phyloP scores from a whole-genome alignment of 2,329 filamentous ascomycete species.

The Claviceps arundinis region DNA sequence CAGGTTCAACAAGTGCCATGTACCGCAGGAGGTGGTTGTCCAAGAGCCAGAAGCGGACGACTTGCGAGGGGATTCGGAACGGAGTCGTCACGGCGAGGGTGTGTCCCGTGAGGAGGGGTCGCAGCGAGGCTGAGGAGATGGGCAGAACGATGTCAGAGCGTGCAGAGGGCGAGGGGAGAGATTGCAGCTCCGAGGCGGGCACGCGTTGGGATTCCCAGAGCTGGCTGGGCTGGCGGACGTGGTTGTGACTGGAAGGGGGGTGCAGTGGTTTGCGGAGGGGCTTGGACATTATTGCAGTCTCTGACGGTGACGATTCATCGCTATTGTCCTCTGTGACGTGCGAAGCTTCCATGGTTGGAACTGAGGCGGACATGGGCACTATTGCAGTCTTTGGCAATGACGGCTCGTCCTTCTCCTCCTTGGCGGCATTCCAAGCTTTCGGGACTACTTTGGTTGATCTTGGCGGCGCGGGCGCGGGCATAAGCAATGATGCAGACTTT shows the following conservation, averaged over 20 bases:
- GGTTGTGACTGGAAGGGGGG: constrained; percentile 8
- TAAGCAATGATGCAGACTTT: too few relatives aligned
- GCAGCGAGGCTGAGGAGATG: constrained; percentile 32
- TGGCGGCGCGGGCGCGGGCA: too few relatives aligned
- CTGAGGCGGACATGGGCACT: background rate
- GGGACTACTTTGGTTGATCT: background rate
- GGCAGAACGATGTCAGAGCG: constrained; percentile 42
- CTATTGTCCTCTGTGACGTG: background rate
- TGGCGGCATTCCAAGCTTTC: background rate
- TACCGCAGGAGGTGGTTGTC: constrained; percentile 40
- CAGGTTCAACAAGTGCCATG: constrained; percentile 40
- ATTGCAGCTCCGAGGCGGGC: constrained; percentile 32
- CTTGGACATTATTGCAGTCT: background rate
- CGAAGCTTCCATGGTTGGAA: background rate
- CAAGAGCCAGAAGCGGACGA: constrained; percentile 51
- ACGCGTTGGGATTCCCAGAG: constrained; percentile 34
- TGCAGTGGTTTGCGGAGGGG: constrained; percentile 17
- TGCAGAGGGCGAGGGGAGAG: constrained; percentile 33
- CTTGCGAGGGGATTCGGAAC: constrained; percentile 40
- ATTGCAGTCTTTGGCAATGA: background rate
- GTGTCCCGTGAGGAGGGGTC: constrained; percentile 32
- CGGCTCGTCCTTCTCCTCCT: background rate
- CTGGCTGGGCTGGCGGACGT: constrained; percentile 13
- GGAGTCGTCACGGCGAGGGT: constrained; percentile 42
- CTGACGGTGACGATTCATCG: background rate